Conservation (phyloP, 352 stramenopile genomes). For the Pythium phragmitis region DNA sequence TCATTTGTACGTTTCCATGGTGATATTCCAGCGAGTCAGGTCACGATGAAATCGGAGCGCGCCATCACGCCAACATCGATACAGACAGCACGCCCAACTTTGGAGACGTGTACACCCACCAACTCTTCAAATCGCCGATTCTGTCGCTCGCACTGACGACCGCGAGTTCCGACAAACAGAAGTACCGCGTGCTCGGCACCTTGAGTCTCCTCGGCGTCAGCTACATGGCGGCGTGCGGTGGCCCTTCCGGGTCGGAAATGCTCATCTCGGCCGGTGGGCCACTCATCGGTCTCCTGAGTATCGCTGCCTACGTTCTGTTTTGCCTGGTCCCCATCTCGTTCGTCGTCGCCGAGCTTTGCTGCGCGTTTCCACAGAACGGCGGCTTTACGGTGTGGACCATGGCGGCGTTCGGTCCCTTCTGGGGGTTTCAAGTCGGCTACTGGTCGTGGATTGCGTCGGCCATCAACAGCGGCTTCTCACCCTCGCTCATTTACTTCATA, state of each 20-base stretch:
- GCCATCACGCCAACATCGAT: not conserved
- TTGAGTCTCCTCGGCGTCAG: constrained; percentile 8
- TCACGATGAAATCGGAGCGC: not conserved
- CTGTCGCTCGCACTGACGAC: constrained; percentile 15
- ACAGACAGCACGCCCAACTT: not conserved
- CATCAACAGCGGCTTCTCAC: constrained; percentile 42
- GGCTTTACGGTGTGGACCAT: constrained; percentile 45
- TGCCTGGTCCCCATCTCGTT: too few species aligned
- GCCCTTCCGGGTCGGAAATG: constrained; percentile 42
- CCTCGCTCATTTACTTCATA: constrained; percentile 36
- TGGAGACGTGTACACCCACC: not conserved
- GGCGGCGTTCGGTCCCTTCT: too few species aligned
- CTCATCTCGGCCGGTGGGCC: too few species aligned
- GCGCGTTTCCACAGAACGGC: constrained; percentile 36
- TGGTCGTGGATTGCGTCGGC: constrained; percentile 73
- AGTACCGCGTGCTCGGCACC: constrained; percentile 16
- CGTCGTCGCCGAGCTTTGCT: too few species aligned
- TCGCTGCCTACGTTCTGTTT: too few species aligned
- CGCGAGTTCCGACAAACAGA: not conserved
- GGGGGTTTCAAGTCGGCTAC: constrained; percentile 65
- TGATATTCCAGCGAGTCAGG: not conserved
- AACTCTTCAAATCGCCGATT: constrained; percentile 8
- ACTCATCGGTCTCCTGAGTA: too few species aligned
- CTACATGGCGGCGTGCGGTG: constrained; percentile 9
- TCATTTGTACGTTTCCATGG: too few species aligned